Percentiles rank a stretch among this genome's conserved stretches.
These are phyloP conservation scores for Rhodosporidiobolus sp. DNA, from an alignment of 768 basidiomycete species.

Conservation along the genomic window DNA sequence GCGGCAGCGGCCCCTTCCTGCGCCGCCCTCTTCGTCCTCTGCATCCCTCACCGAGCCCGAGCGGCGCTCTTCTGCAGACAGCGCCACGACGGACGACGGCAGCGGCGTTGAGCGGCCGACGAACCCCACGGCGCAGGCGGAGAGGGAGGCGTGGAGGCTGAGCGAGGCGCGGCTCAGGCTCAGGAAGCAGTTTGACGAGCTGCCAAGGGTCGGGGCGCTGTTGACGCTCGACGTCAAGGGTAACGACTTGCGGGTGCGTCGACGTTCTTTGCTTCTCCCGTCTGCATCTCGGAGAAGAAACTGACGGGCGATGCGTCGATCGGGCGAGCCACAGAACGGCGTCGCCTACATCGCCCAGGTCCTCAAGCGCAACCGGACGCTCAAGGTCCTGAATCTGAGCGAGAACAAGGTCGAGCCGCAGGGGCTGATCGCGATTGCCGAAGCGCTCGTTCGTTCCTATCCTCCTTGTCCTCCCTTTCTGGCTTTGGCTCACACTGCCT, in stretches of 20 bases:
- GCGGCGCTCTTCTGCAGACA: neutral
- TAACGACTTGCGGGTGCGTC: constrained; percentile 82
- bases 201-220: constrained; percentile 79
- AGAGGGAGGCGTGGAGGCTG: constrained; percentile 36
- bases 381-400: constrained; percentile 88
- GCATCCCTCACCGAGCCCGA: neutral
- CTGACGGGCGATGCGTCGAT: neutral
- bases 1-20: neutral
- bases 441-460: constrained; percentile 64
- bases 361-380: constrained; percentile 87
- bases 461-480: neutral
- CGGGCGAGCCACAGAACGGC: constrained; percentile 55
- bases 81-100: neutral
- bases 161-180: constrained; percentile 59
- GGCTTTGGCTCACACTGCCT: neutral
- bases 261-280: neutral
- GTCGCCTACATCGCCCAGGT: constrained; percentile 91
- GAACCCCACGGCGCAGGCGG: constrained; percentile 10
- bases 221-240: constrained; percentile 85
- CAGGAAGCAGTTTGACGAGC: constrained; percentile 76
- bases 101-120: constrained; percentile 10
- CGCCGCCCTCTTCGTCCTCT: neutral
- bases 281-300: too few species aligned
- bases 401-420: constrained; percentile 88
- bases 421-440: constrained; percentile 75